Evolutionary conservation across 495 filamentous ascomycete genomes (phyloP).

Genomic region (Peziza echinospora): DNA sequence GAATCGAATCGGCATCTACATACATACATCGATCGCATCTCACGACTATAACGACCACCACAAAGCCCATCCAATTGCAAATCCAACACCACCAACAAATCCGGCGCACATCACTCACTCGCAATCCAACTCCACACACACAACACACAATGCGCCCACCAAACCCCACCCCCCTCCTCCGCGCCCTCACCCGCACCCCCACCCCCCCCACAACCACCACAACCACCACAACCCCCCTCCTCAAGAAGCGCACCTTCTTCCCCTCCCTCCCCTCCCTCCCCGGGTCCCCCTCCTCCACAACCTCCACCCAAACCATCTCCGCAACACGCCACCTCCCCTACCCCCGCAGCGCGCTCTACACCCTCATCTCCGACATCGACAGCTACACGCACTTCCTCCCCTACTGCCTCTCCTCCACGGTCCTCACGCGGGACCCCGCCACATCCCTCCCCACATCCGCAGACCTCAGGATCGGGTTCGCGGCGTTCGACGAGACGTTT

Average conservation of each 20-base stretch:
- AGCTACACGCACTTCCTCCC: constrained; percentile 68
- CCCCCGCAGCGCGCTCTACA: constrained; percentile 45
- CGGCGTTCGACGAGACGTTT: constrained; percentile 60
- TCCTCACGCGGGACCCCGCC: constrained; percentile 30
- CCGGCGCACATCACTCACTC: too few species aligned
- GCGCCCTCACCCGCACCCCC: not conserved
- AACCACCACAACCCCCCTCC: not conserved
- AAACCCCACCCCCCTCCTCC: not conserved
- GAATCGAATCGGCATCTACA: too few species aligned
- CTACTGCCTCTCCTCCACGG: constrained; percentile 49
- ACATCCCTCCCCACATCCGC: constrained; percentile 44
- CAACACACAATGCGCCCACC: constrained; percentile 26
- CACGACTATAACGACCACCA: too few species aligned
- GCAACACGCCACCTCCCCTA: constrained; percentile 67
- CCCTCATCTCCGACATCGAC: constrained; percentile 61
- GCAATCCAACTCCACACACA: too few species aligned
- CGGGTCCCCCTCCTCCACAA: constrained; percentile 25
- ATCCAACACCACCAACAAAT: too few species aligned
- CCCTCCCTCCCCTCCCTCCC: constrained; percentile 13
- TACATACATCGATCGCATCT: too few species aligned
- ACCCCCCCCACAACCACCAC: not conserved
- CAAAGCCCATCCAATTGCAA: too few species aligned
- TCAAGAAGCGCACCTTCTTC: not conserved
- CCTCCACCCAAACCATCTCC: constrained; percentile 34
- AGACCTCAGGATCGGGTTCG: constrained; percentile 66